Conservation (phyloP, 106 monocot genomes). For the Dioscorea zingiberensis region DNA sequence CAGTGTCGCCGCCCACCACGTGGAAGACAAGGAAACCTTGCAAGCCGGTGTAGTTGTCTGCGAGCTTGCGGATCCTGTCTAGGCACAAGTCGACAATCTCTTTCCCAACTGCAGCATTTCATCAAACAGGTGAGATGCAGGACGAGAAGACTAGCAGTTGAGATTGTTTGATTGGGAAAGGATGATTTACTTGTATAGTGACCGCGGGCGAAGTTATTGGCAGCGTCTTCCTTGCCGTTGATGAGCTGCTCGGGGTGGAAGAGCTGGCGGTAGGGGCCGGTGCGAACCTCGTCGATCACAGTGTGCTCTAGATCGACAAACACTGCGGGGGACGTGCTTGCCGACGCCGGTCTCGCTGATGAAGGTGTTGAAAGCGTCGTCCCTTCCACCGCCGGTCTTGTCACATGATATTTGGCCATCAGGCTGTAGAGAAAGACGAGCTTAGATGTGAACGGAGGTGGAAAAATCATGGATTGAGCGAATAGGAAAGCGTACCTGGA, state of each 20-base stretch:
- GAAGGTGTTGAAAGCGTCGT: slow-evolving; percentile 20
- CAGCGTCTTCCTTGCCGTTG: slow-evolving; percentile 34
- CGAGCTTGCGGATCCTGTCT: slow-evolving; percentile 16
- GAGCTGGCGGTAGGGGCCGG: slow-evolving; percentile 30
- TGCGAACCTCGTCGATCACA: slow-evolving; percentile 33
- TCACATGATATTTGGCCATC: slow-evolving; percentile 13
- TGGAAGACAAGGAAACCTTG: slow-evolving; percentile 19
- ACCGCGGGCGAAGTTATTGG: slow-evolving; percentile 36
- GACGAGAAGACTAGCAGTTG: too few species aligned
- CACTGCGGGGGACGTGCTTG: slow-evolving; percentile 19
- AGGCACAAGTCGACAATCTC: slow-evolving; percentile 17
- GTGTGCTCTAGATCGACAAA: slow-evolving; percentile 33
- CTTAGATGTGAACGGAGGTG: background rate
- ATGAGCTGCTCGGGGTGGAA: slow-evolving; percentile 40
- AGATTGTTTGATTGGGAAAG: background rate
- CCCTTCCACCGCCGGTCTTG: slow-evolving; percentile 13
- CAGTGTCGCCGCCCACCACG: slow-evolving; percentile 13
- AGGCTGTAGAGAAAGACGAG: background rate
- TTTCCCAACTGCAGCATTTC: slow-evolving; percentile 5
- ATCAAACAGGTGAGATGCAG: background rate
- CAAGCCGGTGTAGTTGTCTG: slow-evolving; percentile 16
- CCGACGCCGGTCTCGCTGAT: slow-evolving; percentile 19
- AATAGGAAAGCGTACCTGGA: slow-evolving; percentile 14
- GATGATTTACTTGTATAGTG: slow-evolving; percentile 27
- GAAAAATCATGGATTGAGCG: background rate